Conservation (phyloP, 208 protist genomes). For the Wallacemonas sp. region DNA sequence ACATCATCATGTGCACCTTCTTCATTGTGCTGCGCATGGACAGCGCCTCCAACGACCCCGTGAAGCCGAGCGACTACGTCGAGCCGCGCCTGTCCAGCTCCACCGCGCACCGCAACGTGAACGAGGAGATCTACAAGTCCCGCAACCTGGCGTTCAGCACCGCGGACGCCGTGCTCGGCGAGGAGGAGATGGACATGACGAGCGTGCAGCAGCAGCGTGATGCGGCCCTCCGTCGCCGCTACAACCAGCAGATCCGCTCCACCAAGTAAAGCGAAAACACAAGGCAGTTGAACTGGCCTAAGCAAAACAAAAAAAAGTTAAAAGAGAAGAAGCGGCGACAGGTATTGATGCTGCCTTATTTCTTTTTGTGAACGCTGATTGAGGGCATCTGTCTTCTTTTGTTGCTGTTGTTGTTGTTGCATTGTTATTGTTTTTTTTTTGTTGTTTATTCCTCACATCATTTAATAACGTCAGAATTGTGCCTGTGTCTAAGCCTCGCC, state of each 20-base stretch:
- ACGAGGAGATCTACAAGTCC: slow-evolving; percentile 64
- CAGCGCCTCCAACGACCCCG: slow-evolving; percentile 32
- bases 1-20: slow-evolving; percentile 72
- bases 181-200: slow-evolving; percentile 79
- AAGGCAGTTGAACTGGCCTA: not conserved
- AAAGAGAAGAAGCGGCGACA: too few relatives aligned
- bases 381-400: too few relatives aligned
- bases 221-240: slow-evolving; percentile 78
- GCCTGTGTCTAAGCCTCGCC: not conserved
- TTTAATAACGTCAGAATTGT: slow-evolving; percentile 9
- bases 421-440: slow-evolving; percentile 15
- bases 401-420: not conserved
- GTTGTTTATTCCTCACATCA: slow-evolving; percentile 19
- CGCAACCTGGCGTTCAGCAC: slow-evolving; percentile 64
- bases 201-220: slow-evolving; percentile 82
- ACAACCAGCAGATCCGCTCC: slow-evolving; percentile 60
- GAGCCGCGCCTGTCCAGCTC: slow-evolving; percentile 58
- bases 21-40: slow-evolving; percentile 66
- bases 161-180: slow-evolving; percentile 61
- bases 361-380: too few relatives aligned
- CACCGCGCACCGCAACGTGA: slow-evolving; percentile 46
- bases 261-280: slow-evolving; percentile 28
- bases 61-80: slow-evolving; percentile 73
- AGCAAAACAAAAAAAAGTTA: not conserved
- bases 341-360: too few relatives aligned